Evolutionary conservation across 2,329 filamentous ascomycete genomes (phyloP).

Genomic region (Aspergillus ruber): DNA sequence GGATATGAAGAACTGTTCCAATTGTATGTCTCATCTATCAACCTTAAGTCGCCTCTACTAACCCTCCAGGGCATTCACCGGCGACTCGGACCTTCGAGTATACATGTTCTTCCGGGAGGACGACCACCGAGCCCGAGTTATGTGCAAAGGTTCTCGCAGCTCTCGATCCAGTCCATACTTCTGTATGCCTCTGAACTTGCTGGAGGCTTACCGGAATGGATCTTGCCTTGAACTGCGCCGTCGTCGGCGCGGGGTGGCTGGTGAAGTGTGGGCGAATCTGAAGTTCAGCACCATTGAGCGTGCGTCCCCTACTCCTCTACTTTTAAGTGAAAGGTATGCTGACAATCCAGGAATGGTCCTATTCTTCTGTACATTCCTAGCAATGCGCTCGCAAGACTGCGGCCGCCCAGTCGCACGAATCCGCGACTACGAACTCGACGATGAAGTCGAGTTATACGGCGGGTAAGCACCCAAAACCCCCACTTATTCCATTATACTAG

Average conservation of each 20-base stretch:
- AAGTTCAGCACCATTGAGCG: conserved; percentile 52
- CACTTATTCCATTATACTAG: neutral
- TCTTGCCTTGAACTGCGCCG: conserved; percentile 34
- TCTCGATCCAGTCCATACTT: conserved; percentile 38
- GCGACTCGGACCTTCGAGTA: conserved; percentile 38
- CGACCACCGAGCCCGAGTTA: conserved; percentile 49
- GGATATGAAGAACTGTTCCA: conserved; percentile 34
- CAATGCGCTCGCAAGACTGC: conserved; percentile 52
- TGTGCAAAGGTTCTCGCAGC: conserved; percentile 44
- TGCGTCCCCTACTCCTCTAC: conserved; percentile 20
- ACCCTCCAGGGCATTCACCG: conserved; percentile 40
- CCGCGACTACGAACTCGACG: conserved; percentile 45
- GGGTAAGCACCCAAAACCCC: conserved; percentile 32
- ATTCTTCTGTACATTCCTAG: conserved; percentile 52
- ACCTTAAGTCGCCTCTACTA: neutral
- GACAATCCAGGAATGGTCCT: conserved; percentile 45
- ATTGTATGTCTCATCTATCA: conserved; percentile 24
- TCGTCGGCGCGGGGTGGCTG: conserved; percentile 29
- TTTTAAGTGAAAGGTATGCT: neutral
- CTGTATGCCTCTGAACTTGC: conserved; percentile 46
- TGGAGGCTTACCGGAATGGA: conserved; percentile 32
- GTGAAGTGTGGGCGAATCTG: conserved; percentile 49
- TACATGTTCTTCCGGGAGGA: conserved; percentile 46
- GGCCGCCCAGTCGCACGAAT: conserved; percentile 33
- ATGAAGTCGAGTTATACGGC: conserved; percentile 44